These are phyloP conservation scores for Clarireedia homoeocarpa DNA, from an alignment of 2,329 filamentous ascomycete species.

Conservation along the genomic window DNA sequence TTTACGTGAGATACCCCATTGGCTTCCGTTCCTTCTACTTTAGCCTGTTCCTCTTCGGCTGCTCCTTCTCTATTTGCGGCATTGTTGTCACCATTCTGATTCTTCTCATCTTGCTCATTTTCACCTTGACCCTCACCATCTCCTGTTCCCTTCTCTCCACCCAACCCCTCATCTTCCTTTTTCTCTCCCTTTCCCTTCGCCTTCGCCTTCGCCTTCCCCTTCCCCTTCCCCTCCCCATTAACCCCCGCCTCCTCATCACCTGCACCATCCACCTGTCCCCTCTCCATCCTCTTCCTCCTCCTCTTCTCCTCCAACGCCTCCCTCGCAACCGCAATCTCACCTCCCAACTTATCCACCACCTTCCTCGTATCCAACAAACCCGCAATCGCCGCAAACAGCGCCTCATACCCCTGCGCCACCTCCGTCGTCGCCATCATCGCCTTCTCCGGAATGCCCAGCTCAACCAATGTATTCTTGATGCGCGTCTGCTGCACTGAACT, in stretches of 20 bases:
- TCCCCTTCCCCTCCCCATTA: slow-evolving; percentile 31
- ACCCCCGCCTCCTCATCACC: slow-evolving; percentile 36
- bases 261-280: no score
- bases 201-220: slow-evolving; percentile 43
- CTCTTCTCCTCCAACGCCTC: slow-evolving; percentile 39
- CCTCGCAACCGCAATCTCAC: slow-evolving; percentile 55
- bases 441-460: slow-evolving; percentile 58
- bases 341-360: slow-evolving; percentile 66
- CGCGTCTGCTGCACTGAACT: slow-evolving; percentile 67
- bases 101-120: slow-evolving; percentile 32
- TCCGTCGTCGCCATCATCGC: slow-evolving; percentile 69
- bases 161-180: no score
- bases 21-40: neutral
- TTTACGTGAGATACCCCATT: slow-evolving; percentile 23
- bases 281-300: slow-evolving; percentile 42
- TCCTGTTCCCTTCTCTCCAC: slow-evolving; percentile 43
- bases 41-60: neutral
- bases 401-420: slow-evolving; percentile 65
- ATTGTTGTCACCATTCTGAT: no score
- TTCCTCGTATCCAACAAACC: slow-evolving; percentile 66
- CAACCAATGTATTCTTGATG: slow-evolving; percentile 63
- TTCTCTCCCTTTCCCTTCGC: slow-evolving; percentile 43
- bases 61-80: neutral
- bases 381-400: slow-evolving; percentile 59
- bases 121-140: slow-evolving; percentile 36